Evolutionary conservation across 2,329 filamentous ascomycete species (phyloP).

Genomic region (Talaromyces rugulosus): DNA sequence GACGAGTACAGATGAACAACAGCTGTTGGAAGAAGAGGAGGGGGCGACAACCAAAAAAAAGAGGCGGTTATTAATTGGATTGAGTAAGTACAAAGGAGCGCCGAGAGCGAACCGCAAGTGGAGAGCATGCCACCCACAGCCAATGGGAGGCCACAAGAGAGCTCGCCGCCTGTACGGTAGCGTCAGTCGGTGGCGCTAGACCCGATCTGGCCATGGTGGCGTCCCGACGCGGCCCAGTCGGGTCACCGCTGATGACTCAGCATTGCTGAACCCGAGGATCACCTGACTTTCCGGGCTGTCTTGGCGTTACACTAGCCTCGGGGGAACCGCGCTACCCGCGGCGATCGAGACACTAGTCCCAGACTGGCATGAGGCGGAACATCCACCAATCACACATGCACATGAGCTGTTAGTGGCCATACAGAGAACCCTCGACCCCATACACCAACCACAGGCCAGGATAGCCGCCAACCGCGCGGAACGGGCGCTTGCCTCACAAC

Average conservation of each 20-base stretch:
- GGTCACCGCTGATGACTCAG: neutral
- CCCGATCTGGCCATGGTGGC: neutral
- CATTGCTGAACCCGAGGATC: neutral
- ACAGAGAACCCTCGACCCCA: neutral
- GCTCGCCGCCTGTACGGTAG: neutral
- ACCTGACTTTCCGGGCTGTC: neutral
- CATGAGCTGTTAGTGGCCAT: neutral
- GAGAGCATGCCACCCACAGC: neutral
- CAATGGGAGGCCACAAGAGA: neutral
- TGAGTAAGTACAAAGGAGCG: slow-evolving; percentile 1
- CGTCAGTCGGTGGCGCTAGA: neutral
- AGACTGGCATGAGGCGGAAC: neutral
- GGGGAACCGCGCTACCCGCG: neutral
- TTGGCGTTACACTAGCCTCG: neutral
- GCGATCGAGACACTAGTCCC: neutral
- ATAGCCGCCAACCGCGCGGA: slow-evolving; percentile 30
- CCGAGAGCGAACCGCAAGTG: neutral
- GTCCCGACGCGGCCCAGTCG: neutral
- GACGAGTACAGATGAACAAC: neutral
- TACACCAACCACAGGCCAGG: neutral
- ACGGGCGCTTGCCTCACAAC: slow-evolving; percentile 31
- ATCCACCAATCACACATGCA: neutral
- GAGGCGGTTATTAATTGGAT: neutral
- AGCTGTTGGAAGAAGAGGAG: neutral
- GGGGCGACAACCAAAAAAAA: neutral